Evolutionary conservation across 2,329 filamentous ascomycete genomes (phyloP), one percentile per base, ranked within the genome.

Genomic region (Furcasterigmium furcatum): DNA sequence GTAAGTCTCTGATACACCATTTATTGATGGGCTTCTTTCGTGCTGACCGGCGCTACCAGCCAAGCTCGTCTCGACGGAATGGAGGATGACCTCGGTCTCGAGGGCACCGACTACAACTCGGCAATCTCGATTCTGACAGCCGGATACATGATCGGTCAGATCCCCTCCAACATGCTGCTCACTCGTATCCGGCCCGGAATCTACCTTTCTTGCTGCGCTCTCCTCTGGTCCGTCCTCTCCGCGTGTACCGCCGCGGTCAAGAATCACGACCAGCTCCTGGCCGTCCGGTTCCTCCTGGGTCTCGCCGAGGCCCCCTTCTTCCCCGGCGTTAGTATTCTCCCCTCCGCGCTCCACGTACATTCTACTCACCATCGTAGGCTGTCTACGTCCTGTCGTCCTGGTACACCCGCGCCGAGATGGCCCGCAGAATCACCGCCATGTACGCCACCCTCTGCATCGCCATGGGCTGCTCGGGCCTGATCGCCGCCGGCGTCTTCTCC

Each of bases 391-490:
- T 80, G 4, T 73, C 71, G 2, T 71, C 74, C 27, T 81, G 76
- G 60, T 82, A 80, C 57, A 79, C 74, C 0, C 61, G 71, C 14
- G 50, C 56, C 9, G 64, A 79, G 52, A 54, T 77, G 34, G 67
- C 69, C 8, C 58, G 67, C 34, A 61, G 73, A 1, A 73, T 74
- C 44, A 67, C 72, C 6, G 68, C 69, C 59, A 70, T 75, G 40
- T 76, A 74, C 43, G 64, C 66, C 7, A 34, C 30, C 5, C 30
- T 34, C 8, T 34, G 30, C 14, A 45, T 64, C 20, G 59, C 62
- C 4, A 63, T 55, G 0, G 63, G 65, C 3, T 72, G 73, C 27
- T 65, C 66, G 0, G 70, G 72, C 4, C 59, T 74, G 20, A 69
- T 76, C 29, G 69, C 68, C 0, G 65, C 69, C 1, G 69, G 63